These are phyloP conservation scores for Ceratocystis huliohia DNA, from an alignment of 2,329 filamentous ascomycete genomes.

Conservation along the genomic window DNA sequence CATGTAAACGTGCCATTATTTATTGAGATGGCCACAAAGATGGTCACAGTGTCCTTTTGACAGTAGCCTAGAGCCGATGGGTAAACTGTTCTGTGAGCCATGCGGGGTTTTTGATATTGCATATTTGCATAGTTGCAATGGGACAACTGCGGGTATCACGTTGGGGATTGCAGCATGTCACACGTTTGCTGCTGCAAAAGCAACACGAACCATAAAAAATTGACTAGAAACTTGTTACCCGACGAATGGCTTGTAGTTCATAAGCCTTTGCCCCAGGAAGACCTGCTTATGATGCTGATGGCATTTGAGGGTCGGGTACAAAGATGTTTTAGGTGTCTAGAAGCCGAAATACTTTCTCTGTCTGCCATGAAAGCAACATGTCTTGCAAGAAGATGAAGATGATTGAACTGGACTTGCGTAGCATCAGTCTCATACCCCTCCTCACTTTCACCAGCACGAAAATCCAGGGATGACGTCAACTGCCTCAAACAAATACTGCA, in stretches of 20 bases:
- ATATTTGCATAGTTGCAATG: neutral
- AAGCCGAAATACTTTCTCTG: no score
- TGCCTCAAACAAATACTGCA: neutral
- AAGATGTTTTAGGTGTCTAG: neutral
- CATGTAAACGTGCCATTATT: neutral
- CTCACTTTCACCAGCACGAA: neutral
- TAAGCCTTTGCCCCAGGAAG: neutral
- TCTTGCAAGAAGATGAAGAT: no score
- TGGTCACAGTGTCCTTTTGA: neutral
- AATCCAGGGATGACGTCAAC: neutral
- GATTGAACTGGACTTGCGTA: neutral
- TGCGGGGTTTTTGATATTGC: neutral
- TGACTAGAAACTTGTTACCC: neutral
- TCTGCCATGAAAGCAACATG: no score
- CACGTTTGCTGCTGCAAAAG: neutral
- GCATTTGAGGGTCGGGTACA: neutral
- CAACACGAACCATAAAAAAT: neutral
- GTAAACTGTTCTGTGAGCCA: neutral
- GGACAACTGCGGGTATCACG: no score
- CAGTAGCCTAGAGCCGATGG: neutral
- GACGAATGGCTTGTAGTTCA: neutral
- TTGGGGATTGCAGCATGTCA: neutral
- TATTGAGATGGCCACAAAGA: neutral
- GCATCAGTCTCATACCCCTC: neutral
- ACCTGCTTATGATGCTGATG: neutral